Conservation (phyloP, 441 rosid genomes). For the Pelargonium cotyledonis region DNA sequence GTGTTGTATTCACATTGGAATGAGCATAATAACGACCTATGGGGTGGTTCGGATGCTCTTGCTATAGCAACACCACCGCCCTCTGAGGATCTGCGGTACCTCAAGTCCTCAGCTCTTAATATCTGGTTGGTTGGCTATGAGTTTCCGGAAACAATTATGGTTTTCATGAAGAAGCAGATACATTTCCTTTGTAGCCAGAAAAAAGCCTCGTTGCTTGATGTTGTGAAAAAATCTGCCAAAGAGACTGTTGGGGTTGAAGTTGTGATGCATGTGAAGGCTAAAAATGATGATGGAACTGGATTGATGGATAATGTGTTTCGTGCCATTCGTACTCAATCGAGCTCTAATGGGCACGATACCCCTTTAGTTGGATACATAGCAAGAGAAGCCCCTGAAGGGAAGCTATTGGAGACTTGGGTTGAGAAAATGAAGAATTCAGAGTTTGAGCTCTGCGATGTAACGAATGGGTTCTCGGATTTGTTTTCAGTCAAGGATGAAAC, state of each 20-base stretch:
- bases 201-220: slow-evolving; percentile 65
- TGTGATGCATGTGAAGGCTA: slow-evolving; percentile 58
- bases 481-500: slow-evolving; percentile 62
- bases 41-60: slow-evolving; percentile 66
- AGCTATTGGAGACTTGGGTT: slow-evolving; percentile 69
- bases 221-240: slow-evolving; percentile 48
- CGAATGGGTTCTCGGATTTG: slow-evolving; percentile 72
- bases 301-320: slow-evolving; percentile 56
- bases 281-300: slow-evolving; percentile 53
- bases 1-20: slow-evolving; percentile 61
- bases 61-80: slow-evolving; percentile 68
- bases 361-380: slow-evolving; percentile 65
- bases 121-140: slow-evolving; percentile 86
- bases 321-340: slow-evolving; percentile 42
- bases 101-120: slow-evolving; percentile 79
- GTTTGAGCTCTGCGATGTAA: slow-evolving; percentile 48
- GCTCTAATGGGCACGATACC: slow-evolving; percentile 28
- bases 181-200: slow-evolving; percentile 71
- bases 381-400: slow-evolving; percentile 78
- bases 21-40: slow-evolving; percentile 38
- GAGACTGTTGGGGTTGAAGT: slow-evolving; percentile 56
- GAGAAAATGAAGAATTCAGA: slow-evolving; percentile 46
- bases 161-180: slow-evolving; percentile 64
- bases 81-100: slow-evolving; percentile 66
- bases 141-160: slow-evolving; percentile 89